A percentile compares a stretch with the other conserved stretches of the same genome.
These are phyloP conservation scores for Lecanoromycetidae sp. DNA, from an alignment of 2,329 filamentous ascomycete genomes.

Conservation along the genomic window DNA sequence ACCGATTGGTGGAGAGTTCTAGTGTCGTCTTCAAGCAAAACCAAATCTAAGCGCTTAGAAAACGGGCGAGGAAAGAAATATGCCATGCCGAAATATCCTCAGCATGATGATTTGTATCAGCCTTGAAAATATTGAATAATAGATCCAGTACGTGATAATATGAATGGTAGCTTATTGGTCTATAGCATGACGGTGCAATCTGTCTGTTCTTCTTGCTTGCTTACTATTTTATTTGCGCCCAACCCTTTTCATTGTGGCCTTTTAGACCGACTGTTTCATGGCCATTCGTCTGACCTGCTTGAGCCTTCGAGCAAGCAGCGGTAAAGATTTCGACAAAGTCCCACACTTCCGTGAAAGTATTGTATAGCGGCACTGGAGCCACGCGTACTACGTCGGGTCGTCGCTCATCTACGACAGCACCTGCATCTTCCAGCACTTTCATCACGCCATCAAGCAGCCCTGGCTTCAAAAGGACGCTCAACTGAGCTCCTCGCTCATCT, in stretches of 20 bases:
- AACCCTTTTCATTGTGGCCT: constrained; percentile 7
- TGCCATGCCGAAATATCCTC: background rate
- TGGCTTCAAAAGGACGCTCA: constrained; percentile 58
- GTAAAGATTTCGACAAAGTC: constrained; percentile 45
- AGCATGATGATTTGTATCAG: background rate
- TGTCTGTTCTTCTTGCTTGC: too few species aligned
- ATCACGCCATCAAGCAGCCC: constrained; percentile 61
- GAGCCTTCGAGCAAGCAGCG: constrained; percentile 30
- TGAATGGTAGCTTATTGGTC: background rate
- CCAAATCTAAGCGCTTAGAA: background rate
- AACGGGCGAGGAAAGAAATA: background rate
- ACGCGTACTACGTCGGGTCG: constrained; percentile 76
- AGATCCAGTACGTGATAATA: too few species aligned
- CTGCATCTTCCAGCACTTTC: constrained; percentile 50
- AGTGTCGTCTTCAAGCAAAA: background rate
- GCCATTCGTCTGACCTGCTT: background rate
- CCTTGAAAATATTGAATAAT: too few species aligned
- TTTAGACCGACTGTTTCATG: constrained; percentile 1
- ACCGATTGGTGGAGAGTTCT: background rate
- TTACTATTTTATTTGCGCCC: constrained; percentile 13
- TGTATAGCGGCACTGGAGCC: constrained; percentile 75
- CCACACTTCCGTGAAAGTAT: constrained; percentile 62
- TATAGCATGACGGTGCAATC: too few species aligned
- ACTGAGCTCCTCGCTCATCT: constrained; percentile 59
- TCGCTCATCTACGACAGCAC: constrained; percentile 69